Base-by-base conservation (phyloP, 2,329 filamentous ascomycete genomes). In the Colletotrichum endophyticum region DNA sequence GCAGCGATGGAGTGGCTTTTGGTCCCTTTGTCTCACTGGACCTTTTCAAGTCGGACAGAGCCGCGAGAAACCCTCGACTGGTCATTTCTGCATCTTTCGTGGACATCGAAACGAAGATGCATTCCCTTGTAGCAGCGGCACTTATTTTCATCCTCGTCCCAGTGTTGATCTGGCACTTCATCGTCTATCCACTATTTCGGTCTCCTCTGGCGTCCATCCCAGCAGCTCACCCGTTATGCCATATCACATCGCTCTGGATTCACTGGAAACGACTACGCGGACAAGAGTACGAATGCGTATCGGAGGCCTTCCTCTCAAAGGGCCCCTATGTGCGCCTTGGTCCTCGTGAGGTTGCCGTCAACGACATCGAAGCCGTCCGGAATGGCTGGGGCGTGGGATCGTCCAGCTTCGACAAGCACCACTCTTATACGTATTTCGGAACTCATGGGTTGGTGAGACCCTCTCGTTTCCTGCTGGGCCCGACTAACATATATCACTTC, bases 401-500 rank as follows among this genome's bases (percentile, higher is more conserved):
- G 11, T 53, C 44, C n/a, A 53, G 44, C 12, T 53, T 53, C 0
- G 44, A 53, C 12, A 53, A 53, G 44, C 44, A 53, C n/a, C 44
- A 53, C 44, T 53, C 44, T 22, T 53, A 53, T 2, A 22, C 44
- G 2, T 53, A 53, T 13, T 53, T 53, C n/a, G n/a, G 44, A 53
- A 53, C 44, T 3, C 44, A 53, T 53, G 44, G 44, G 44, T 53
- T 13, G 22, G 44, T 53, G 11, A 22, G 44, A 22, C 6, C 3
- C 0, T 22, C 44, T 22, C 2, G 1, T 22, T 1, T 53, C 0
- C n/a, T 22, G n/a, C 9, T 53, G 0, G 9, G 4, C 13, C 11
- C 44, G n/a, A 53, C 44, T 53, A 13, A 53, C 44, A 4, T 2
- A 0, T 1, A 13, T 15, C 6, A 25, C 11, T 3, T 22, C n/a